These are phyloP conservation scores for Rugiboletus extremiorientalis DNA, from an alignment of 1,284 basidiomycete species.

Conservation along the genomic window DNA sequence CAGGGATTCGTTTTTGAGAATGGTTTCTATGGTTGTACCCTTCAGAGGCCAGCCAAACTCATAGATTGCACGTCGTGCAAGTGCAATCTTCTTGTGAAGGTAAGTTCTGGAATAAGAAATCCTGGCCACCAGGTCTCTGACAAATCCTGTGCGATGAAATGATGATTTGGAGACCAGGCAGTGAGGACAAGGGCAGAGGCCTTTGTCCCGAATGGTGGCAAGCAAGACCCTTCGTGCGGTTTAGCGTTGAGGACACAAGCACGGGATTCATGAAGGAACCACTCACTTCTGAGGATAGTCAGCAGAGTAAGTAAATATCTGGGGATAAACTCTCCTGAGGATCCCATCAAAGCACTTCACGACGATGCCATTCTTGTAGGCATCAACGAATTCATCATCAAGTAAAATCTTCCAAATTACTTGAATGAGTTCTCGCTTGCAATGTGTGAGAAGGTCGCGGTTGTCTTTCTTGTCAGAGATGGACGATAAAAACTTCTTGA, in stretches of 20 bases:
- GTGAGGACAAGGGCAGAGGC: background rate
- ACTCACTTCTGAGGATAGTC: slow-evolving; percentile 8
- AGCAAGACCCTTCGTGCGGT: background rate
- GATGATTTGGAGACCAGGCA: background rate
- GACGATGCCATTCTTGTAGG: slow-evolving; percentile 26
- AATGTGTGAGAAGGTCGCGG: slow-evolving; percentile 16
- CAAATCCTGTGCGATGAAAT: background rate
- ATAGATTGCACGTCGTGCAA: background rate
- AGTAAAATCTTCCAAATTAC: slow-evolving; percentile 2
- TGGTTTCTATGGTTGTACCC: background rate
- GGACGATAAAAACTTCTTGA: background rate
- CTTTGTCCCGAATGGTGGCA: background rate
- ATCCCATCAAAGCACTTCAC: background rate
- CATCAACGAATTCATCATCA: too few relatives aligned
- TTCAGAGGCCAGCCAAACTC: background rate
- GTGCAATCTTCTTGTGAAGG: background rate
- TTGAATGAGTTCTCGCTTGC: slow-evolving; percentile 15
- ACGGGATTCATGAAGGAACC: too few relatives aligned
- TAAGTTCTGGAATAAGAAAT: background rate
- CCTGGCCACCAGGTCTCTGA: background rate
- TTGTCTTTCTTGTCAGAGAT: background rate
- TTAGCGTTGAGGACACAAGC: too few relatives aligned
- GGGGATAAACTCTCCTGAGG: background rate
- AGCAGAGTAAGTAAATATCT: background rate
- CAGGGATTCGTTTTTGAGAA: background rate